A percentile compares a stretch with the other conserved stretches of the same genome.
phyloP scores from a whole-genome alignment of 2,329 filamentous ascomycete genomes.

The Pseudogymnoascus sp. region DNA sequence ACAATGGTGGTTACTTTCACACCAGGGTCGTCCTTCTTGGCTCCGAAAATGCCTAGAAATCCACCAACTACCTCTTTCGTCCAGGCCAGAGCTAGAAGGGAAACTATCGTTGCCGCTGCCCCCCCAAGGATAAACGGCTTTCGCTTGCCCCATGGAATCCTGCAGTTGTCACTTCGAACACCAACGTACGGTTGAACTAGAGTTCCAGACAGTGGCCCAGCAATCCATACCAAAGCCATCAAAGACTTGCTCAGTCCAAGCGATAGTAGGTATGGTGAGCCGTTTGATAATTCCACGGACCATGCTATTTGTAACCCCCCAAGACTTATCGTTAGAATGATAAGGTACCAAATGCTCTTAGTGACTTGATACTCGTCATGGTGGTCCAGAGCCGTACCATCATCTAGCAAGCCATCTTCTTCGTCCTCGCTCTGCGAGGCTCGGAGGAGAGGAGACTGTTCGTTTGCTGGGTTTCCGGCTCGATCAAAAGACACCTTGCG shows the following conservation, averaged over 20 bases:
- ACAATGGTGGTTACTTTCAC: conserved; percentile 64
- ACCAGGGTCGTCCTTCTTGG: conserved; percentile 53
- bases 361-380: conserved; percentile 51
- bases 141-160: conserved; percentile 66
- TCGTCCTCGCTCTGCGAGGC: conserved; percentile 30
- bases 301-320: conserved; percentile 89
- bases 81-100: conserved; percentile 66
- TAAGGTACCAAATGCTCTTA: conserved; percentile 79
- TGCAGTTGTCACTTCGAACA: conserved; percentile 72
- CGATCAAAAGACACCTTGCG: conserved; percentile 17
- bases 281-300: conserved; percentile 91
- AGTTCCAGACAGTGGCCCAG: conserved; percentile 69
- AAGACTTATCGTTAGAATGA: conserved; percentile 78
- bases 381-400: conserved; percentile 31
- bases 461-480: conserved; percentile 30
- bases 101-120: conserved; percentile 56
- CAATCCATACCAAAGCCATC: conserved; percentile 79
- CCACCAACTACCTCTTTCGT: conserved; percentile 64
- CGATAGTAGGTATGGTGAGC: conserved; percentile 75
- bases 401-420: conserved; percentile 31
- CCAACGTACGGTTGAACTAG: conserved; percentile 78
- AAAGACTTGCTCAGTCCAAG: conserved; percentile 76
- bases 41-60: conserved; percentile 63
- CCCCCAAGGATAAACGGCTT: conserved; percentile 76
- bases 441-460: conserved; percentile 44